Evolutionary conservation across 139 green algal genomes (phyloP).

Genomic region (Deuterostichococcus epilithicus): DNA sequence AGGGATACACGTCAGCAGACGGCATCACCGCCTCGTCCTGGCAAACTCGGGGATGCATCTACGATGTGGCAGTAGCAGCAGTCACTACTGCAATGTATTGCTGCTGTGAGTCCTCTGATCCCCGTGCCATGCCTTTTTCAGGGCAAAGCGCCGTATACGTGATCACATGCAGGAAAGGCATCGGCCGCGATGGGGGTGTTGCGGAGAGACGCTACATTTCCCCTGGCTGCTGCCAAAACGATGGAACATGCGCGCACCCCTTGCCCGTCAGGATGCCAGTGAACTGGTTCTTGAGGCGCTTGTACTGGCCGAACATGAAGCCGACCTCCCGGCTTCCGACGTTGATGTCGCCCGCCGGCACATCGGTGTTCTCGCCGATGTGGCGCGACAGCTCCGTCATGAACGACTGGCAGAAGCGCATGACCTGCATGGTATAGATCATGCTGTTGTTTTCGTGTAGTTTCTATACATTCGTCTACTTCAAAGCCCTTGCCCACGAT

Average conservation of each 20-base stretch:
- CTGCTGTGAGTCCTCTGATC: neutral
- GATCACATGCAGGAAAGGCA: neutral
- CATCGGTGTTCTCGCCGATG: constrained; percentile 54
- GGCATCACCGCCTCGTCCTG: no score
- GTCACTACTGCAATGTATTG: neutral
- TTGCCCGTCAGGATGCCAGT: constrained; percentile 73
- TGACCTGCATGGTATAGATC: constrained; percentile 26
- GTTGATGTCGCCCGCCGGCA: constrained; percentile 84
- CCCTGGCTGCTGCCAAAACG: neutral
- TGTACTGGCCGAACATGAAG: constrained; percentile 86
- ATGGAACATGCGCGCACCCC: constrained; percentile 23
- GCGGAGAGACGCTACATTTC: neutral
- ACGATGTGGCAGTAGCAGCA: constrained; percentile 9
- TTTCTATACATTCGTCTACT: neutral
- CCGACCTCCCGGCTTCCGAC: constrained; percentile 63
- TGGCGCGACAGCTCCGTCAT: constrained; percentile 71
- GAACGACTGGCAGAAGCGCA: constrained; percentile 73
- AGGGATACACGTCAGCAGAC: no score
- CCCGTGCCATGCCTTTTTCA: neutral
- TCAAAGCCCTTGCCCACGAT: no score
- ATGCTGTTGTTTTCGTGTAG: no score
- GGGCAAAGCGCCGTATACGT: neutral
- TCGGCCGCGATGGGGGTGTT: neutral
- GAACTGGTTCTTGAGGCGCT: constrained; percentile 62
- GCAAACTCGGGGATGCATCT: no score